These are phyloP conservation scores for Scedosporium apiospermum DNA, from an alignment of 2,329 filamentous ascomycete genomes.

Conservation along the genomic window DNA sequence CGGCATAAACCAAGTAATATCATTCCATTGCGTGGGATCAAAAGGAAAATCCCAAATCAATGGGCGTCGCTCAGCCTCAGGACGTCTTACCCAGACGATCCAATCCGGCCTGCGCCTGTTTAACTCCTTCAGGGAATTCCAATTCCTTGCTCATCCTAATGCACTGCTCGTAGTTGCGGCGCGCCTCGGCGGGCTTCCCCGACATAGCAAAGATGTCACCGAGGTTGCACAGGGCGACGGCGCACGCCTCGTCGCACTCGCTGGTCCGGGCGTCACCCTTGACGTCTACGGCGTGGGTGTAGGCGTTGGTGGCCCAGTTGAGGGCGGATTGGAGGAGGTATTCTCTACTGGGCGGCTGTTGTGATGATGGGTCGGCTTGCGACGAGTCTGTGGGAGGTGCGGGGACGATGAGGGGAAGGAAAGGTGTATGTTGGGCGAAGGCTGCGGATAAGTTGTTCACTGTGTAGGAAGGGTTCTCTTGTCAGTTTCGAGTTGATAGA, in stretches of 20 bases:
- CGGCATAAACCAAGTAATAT: background rate
- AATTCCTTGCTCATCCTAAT: conserved; percentile 48
- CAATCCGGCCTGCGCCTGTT: conserved; percentile 43
- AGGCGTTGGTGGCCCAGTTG: conserved; percentile 71
- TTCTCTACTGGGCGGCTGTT: conserved; percentile 21
- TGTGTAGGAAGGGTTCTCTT: conserved; percentile 16
- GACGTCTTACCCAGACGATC: conserved; percentile 12
- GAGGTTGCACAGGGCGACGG: conserved; percentile 76
- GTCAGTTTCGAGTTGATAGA: conserved; percentile 5
- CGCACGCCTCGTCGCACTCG: conserved; percentile 78
- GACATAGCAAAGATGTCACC: conserved; percentile 74
- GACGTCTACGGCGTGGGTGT: conserved; percentile 57
- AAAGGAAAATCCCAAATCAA: background rate
- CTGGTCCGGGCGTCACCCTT: conserved; percentile 56
- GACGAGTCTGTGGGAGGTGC: background rate
- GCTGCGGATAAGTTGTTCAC: conserved; percentile 75
- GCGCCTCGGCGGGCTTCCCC: conserved; percentile 55
- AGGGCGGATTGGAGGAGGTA: conserved; percentile 60
- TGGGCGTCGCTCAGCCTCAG: background rate
- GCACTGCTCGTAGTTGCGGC: conserved; percentile 59
- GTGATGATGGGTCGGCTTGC: background rate
- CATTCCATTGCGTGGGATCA: background rate
- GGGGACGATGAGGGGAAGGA: background rate
- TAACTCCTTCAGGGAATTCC: conserved; percentile 40
- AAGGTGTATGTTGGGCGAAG: conserved; percentile 55